phyloP scores from a whole-genome alignment of 495 filamentous ascomycete genomes.

The Penicillium malachiteum region DNA sequence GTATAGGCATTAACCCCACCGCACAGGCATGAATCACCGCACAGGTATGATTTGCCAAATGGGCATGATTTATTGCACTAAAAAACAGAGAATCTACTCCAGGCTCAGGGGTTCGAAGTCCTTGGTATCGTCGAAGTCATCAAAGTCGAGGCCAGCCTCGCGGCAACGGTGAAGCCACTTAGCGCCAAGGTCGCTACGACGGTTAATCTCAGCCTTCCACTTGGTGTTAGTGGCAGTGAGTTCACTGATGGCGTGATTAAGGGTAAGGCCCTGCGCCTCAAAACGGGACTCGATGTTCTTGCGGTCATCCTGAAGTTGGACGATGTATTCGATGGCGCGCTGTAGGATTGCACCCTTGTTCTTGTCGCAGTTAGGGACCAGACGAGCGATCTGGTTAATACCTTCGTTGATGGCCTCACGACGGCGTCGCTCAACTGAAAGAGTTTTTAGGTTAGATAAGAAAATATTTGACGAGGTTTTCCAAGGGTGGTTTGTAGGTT shows the following conservation, averaged over 20 bases:
- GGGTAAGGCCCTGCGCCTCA: slow-evolving; percentile 93
- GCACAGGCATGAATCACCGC: too few relatives aligned
- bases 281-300: slow-evolving; percentile 91
- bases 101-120: slow-evolving; percentile 39
- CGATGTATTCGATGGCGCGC: slow-evolving; percentile 91
- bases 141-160: slow-evolving; percentile 65
- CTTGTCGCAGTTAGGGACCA: slow-evolving; percentile 97
- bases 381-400: slow-evolving; percentile 96
- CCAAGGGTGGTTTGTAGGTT: too few relatives aligned
- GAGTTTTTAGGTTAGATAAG: slow-evolving; percentile 5
- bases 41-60: too few relatives aligned
- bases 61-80: too few relatives aligned
- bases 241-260: slow-evolving; percentile 90
- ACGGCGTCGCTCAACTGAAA: slow-evolving; percentile 86
- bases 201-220: slow-evolving; percentile 75
- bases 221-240: slow-evolving; percentile 87
- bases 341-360: slow-evolving; percentile 98
- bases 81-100: slow-evolving; percentile 24
- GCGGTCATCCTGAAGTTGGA: slow-evolving; percentile 91
- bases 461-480: not conserved
- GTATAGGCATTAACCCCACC: too few relatives aligned
- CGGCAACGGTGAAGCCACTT: slow-evolving; percentile 84
- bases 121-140: slow-evolving; percentile 48
- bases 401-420: slow-evolving; percentile 99
- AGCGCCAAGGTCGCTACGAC: slow-evolving; percentile 41